A percentile compares a stretch with the other conserved stretches of the same genome.
These are phyloP conservation scores for Vinca minor DNA, from an alignment of 257 asterid genomes.

Conservation along the genomic window DNA sequence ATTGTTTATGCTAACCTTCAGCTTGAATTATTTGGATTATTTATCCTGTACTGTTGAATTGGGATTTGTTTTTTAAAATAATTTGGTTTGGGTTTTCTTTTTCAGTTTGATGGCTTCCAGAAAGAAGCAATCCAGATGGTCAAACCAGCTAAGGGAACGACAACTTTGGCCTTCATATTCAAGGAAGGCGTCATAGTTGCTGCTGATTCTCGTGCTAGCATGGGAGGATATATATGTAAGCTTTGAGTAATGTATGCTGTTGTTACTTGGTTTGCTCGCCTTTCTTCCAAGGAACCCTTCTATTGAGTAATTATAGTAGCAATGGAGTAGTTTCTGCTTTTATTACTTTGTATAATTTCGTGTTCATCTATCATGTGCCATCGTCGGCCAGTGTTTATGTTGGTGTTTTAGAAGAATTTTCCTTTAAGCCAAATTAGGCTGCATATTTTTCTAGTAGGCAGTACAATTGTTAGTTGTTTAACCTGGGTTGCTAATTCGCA, in stretches of 20 bases:
- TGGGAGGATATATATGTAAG: conserved; percentile 98
- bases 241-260: background rate
- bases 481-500: background rate
- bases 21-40: too few relatives aligned
- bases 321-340: background rate
- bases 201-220: conserved; percentile 96
- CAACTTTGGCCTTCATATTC: conserved; percentile 81
- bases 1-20: too few relatives aligned
- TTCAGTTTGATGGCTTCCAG: conserved; percentile 87
- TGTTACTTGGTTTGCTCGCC: too few relatives aligned
- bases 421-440: conserved; percentile 1
- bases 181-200: conserved; percentile 90
- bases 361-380: too few relatives aligned
- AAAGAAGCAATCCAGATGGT: conserved; percentile 93
- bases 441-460: background rate
- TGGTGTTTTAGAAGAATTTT: background rate
- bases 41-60: background rate
- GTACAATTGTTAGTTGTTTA: background rate
- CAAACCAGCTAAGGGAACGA: conserved; percentile 94
- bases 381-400: background rate
- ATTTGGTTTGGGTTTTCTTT: background rate
- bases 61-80: background rate
- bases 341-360: background rate
- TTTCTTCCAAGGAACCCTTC: too few relatives aligned
- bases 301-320: too few relatives aligned